Evolutionary conservation across 306 rosid genomes (phyloP).

Genomic region (Bauhinia variegata): DNA sequence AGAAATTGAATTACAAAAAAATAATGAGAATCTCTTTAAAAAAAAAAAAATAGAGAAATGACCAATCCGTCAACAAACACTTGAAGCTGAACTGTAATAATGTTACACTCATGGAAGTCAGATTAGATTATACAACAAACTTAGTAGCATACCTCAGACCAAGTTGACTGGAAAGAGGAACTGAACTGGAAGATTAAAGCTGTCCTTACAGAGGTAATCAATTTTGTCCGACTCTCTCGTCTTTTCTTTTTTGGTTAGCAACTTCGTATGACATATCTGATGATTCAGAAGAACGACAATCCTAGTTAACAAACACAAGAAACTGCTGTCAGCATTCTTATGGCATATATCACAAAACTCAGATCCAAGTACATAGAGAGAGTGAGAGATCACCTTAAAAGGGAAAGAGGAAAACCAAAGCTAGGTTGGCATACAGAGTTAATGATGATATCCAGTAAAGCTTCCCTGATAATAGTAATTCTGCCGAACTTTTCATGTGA

Average conservation of each 20-base stretch:
- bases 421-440: constrained; percentile 15
- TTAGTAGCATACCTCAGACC: too few species aligned
- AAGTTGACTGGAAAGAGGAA: too few species aligned
- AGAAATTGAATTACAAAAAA: too few species aligned
- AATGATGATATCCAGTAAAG: neutral
- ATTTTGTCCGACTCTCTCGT: neutral
- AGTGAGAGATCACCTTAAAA: neutral
- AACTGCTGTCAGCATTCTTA: neutral
- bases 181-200: too few species aligned
- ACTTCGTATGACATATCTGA: neutral
- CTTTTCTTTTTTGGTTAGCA: neutral
- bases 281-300: neutral
- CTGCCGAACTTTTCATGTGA: neutral
- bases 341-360: neutral
- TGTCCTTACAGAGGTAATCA: too few species aligned
- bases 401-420: constrained; percentile 11
- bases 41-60: too few species aligned
- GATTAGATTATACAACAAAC: too few species aligned
- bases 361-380: neutral
- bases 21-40: too few species aligned
- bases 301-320: too few species aligned
- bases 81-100: too few species aligned
- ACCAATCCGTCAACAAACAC: too few species aligned
- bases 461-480: neutral
- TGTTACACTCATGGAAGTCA: too few species aligned